phyloP scores from a whole-genome alignment of 1,284 basidiomycete genomes.

The Phenoliferia sp. region DNA sequence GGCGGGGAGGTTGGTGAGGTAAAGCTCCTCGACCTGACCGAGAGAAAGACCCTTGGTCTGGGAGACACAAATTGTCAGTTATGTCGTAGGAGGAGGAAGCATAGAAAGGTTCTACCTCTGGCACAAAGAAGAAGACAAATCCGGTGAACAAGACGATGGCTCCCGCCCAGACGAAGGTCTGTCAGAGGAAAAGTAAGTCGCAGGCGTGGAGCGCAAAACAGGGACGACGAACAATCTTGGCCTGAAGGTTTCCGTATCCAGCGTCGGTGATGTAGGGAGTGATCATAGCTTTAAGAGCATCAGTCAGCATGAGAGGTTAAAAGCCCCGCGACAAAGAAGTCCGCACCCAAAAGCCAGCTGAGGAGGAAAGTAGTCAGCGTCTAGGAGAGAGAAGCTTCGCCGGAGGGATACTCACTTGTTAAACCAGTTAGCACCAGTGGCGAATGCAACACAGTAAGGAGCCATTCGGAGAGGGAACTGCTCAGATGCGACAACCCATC shows the following conservation, averaged over 20 bases:
- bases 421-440: conserved; percentile 46
- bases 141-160: conserved; percentile 37
- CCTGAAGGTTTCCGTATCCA: conserved; percentile 4
- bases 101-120: not conserved
- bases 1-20: conserved; percentile 40
- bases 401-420: conserved; percentile 32
- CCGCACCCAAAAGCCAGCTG: no score
- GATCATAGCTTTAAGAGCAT: no score
- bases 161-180: conserved; percentile 44
- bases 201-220: not conserved
- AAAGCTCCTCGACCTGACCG: conserved; percentile 41
- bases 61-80: conserved; percentile 17
- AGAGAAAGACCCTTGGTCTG: conserved; percentile 11
- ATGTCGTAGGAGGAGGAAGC: not conserved
- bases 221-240: not conserved
- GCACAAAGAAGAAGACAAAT: conserved; percentile 44
- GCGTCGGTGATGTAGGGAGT: conserved; percentile 22
- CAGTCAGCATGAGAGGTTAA: no score
- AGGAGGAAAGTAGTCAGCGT: no score
- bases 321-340: conserved; percentile 31
- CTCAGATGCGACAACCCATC: conserved; percentile 42
- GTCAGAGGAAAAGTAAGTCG: not conserved
- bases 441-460: conserved; percentile 43
- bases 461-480: conserved; percentile 45
- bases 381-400: not conserved